These are phyloP conservation scores for Prunus armeniaca DNA, from an alignment of 306 rosid species.

Conservation along the genomic window DNA sequence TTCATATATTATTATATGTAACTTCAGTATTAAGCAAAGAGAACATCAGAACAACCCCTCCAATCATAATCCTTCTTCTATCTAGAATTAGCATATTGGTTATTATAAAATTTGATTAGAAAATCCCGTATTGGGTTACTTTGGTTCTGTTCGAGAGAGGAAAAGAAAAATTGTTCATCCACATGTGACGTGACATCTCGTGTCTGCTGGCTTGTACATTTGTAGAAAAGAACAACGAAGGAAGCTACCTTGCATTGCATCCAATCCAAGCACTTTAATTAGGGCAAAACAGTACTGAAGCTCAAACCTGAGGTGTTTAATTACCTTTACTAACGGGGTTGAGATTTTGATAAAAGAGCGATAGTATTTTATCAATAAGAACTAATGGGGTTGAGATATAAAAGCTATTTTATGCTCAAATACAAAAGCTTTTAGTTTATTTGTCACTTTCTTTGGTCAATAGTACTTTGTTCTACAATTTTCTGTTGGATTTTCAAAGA, in stretches of 20 bases:
- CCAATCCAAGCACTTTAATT: not conserved
- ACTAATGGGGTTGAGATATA: not conserved
- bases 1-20: not conserved
- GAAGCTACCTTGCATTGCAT: not conserved
- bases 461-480: not conserved
- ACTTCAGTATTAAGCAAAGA: not conserved
- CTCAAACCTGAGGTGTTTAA: not conserved
- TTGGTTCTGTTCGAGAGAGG: not conserved
- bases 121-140: not conserved
- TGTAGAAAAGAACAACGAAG: not conserved
- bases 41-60: not conserved
- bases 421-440: not conserved
- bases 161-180: not conserved
- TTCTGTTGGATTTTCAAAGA: not conserved
- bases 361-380: not conserved
- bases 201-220: not conserved
- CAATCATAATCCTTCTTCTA: not conserved
- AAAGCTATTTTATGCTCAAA: not conserved
- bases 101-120: not conserved
- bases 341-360: not conserved
- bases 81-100: not conserved
- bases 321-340: not conserved
- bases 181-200: not conserved
- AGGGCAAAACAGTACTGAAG: too few species aligned
- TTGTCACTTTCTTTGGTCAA: not conserved